A percentile compares a stretch with the other conserved stretches of the same genome.
Conservation (phyloP, 768 basidiomycete genomes). For the Filobasidium floriforme region DNA sequence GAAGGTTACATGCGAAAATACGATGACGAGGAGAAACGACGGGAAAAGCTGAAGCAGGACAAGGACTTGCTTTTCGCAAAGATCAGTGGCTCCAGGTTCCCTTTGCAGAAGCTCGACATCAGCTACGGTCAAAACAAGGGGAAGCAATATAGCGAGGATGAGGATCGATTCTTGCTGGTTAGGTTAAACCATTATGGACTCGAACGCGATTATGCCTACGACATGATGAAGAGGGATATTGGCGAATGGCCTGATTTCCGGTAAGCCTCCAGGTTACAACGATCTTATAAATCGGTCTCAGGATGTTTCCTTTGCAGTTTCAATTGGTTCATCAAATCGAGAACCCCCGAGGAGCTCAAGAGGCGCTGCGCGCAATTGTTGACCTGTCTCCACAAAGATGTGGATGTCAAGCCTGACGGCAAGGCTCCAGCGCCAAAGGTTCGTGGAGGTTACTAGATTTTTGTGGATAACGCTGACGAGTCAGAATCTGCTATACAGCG, state of each 20-base stretch:
- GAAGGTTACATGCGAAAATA: slow-evolving; percentile 7
- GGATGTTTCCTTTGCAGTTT: slow-evolving; percentile 49
- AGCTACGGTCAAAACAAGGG: slow-evolving; percentile 89
- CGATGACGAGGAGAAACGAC: slow-evolving; percentile 77
- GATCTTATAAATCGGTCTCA: not conserved
- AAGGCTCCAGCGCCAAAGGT: not conserved
- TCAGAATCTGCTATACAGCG: not conserved
- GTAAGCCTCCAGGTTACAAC: slow-evolving; percentile 24
- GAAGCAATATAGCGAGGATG: slow-evolving; percentile 92
- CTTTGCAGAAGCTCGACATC: slow-evolving; percentile 94
- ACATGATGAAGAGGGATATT: slow-evolving; percentile 91
- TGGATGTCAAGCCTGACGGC: not conserved
- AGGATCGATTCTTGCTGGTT: slow-evolving; percentile 89
- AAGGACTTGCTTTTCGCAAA: slow-evolving; percentile 66
- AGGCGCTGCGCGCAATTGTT: slow-evolving; percentile 79
- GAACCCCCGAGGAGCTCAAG: slow-evolving; percentile 79
- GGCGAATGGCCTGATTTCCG: slow-evolving; percentile 93
- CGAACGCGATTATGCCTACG: slow-evolving; percentile 73
- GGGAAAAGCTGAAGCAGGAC: slow-evolving; percentile 67
- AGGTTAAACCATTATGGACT: slow-evolving; percentile 84
- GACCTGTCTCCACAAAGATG: slow-evolving; percentile 84
- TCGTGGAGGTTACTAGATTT: not conserved
- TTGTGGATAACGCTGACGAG: not conserved
- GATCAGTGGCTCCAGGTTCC: slow-evolving; percentile 71
- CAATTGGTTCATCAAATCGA: slow-evolving; percentile 96